Percentiles rank a stretch among this genome's conserved stretches.
phyloP scores from a whole-genome alignment of 2,329 filamentous ascomycete genomes.

The Venturia nashicola region DNA sequence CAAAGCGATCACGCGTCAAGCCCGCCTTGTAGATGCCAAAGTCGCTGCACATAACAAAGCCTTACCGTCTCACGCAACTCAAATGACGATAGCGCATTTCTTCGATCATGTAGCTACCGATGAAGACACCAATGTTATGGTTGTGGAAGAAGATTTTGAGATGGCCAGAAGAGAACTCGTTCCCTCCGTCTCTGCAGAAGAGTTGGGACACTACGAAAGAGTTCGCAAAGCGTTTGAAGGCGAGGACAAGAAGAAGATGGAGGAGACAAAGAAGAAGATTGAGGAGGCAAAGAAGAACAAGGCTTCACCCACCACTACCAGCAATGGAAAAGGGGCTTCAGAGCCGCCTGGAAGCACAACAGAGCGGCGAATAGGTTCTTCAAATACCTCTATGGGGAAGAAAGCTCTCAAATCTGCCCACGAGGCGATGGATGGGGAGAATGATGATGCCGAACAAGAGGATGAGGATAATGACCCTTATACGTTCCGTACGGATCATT shows the following conservation, averaged over 20 bases:
- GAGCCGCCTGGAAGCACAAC: not conserved
- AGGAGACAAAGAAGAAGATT: conserved; percentile 7
- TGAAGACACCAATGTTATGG: conserved; percentile 75
- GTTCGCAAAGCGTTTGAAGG: conserved; percentile 79
- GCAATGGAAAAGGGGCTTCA: conserved; percentile 10
- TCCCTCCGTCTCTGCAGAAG: conserved; percentile 86
- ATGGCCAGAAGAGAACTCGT: conserved; percentile 74
- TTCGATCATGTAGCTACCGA: conserved; percentile 83
- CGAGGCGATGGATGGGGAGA: conserved; percentile 24
- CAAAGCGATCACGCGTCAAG: conserved; percentile 89
- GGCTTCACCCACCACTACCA: not conserved
- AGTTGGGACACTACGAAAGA: conserved; percentile 79
- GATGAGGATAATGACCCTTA: conserved; percentile 12
- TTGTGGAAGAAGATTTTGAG: conserved; percentile 79
- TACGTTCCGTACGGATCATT: conserved; percentile 1
- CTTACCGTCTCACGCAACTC: conserved; percentile 10
- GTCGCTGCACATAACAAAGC: conserved; percentile 54
- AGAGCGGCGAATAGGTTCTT: not conserved
- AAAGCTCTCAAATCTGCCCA: conserved; percentile 13
- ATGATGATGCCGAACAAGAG: conserved; percentile 15
- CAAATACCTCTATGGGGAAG: not conserved
- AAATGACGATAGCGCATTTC: conserved; percentile 79
- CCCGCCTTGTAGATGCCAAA: conserved; percentile 70
- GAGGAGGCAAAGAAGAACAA: conserved; percentile 7
- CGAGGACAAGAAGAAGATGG: conserved; percentile 16